Evolutionary conservation across 768 basidiomycete species (phyloP).

Genomic region (Cyclocybe cylindracea): DNA sequence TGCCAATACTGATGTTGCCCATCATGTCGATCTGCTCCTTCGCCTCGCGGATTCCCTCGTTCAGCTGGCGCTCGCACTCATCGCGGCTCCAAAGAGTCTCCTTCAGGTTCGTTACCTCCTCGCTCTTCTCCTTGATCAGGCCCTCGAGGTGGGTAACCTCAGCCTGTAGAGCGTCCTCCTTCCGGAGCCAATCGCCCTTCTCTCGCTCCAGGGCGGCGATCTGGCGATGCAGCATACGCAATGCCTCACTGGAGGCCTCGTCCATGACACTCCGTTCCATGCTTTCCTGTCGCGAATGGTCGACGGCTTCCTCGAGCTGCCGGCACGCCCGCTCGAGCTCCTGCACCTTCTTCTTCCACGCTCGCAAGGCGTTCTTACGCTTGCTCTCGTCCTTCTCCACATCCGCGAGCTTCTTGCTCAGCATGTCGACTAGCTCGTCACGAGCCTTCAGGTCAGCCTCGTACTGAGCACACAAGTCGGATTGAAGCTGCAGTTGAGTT

Average conservation of each 20-base stretch:
- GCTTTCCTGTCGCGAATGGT: constrained; percentile 79
- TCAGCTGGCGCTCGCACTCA: constrained; percentile 53
- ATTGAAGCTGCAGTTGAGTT: constrained; percentile 74
- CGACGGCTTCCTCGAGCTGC: constrained; percentile 83
- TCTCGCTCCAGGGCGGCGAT: constrained; percentile 78
- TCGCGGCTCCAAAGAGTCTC: constrained; percentile 48
- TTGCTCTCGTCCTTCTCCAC: constrained; percentile 66
- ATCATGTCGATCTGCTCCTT: constrained; percentile 65
- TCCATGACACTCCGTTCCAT: constrained; percentile 84
- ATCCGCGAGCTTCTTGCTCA: constrained; percentile 53
- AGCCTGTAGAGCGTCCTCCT: constrained; percentile 41
- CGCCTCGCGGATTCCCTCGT: constrained; percentile 53
- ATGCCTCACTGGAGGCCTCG: constrained; percentile 74
- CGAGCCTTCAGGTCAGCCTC: constrained; percentile 73
- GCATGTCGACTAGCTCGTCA: constrained; percentile 68
- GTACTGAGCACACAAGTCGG: constrained; percentile 74
- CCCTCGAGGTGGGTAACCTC: constrained; percentile 53
- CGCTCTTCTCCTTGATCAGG: constrained; percentile 43
- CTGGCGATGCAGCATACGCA: constrained; percentile 78
- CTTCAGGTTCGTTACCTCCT: constrained; percentile 45
- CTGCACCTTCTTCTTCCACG: constrained; percentile 77
- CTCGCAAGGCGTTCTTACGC: constrained; percentile 51
- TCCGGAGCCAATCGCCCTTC: constrained; percentile 46
- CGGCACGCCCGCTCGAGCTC: constrained; percentile 72
- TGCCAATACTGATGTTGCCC: constrained; percentile 44